These are phyloP conservation scores for Colletotrichum gloeosporioides DNA, from an alignment of 2,329 filamentous ascomycete genomes.

Conservation along the genomic window DNA sequence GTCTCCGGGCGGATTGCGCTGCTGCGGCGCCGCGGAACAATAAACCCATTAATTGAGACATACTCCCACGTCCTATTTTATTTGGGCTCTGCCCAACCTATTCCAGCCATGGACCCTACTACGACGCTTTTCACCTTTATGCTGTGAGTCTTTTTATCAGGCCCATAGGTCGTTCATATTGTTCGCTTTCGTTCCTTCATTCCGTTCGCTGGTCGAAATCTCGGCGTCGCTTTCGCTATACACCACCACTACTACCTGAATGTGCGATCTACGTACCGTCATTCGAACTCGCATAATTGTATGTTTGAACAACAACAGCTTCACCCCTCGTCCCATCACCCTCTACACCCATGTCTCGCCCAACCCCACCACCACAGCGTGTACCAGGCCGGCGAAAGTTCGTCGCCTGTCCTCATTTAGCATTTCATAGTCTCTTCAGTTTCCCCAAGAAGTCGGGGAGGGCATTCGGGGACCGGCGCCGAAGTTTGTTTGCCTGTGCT, in stretches of 20 bases:
- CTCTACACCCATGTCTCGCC: not conserved
- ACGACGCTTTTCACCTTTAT: slow-evolving; percentile 37
- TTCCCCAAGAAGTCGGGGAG: not conserved
- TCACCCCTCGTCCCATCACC: slow-evolving; percentile 4
- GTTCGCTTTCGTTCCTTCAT: slow-evolving; percentile 24
- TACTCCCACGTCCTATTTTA: not conserved
- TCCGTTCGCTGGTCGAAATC: slow-evolving; percentile 17
- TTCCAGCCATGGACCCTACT: slow-evolving; percentile 57
- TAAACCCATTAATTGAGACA: slow-evolving; percentile 1
- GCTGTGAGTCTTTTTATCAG: slow-evolving; percentile 60
- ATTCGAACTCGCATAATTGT: slow-evolving; percentile 12
- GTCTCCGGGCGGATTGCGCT: not conserved
- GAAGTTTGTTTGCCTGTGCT: slow-evolving; percentile 17
- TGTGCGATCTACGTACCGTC: not conserved
- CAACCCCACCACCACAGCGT: not conserved
- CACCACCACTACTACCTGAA: not conserved
- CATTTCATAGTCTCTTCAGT: not conserved
- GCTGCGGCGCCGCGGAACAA: not conserved
- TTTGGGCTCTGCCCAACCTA: not conserved
- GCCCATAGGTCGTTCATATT: slow-evolving; percentile 24
- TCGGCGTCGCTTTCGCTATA: slow-evolving; percentile 5
- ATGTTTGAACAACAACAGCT: slow-evolving; percentile 3
- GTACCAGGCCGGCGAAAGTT: slow-evolving; percentile 13
- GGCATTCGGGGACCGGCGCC: slow-evolving; percentile 7
- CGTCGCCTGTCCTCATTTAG: not conserved